A percentile compares a stretch with the other conserved stretches of the same genome.
These are phyloP conservation scores for Gastrodia elata DNA, from an alignment of 106 monocot species.

Conservation along the genomic window DNA sequence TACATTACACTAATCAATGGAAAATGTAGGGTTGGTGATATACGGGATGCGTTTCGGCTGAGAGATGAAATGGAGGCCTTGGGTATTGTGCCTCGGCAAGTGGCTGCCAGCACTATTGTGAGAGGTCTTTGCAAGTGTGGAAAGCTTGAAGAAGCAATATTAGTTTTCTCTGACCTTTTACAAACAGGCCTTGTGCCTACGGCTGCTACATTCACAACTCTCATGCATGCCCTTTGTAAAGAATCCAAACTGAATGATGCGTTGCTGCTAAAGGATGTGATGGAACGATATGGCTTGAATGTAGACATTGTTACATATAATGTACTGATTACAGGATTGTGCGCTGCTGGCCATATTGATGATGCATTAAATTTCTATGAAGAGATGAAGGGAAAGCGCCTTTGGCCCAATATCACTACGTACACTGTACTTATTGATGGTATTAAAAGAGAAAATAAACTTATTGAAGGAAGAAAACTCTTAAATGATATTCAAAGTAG, in stretches of 20 bases:
- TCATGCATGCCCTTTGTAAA: constrained; percentile 60
- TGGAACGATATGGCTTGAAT: constrained; percentile 53
- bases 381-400: constrained; percentile 52
- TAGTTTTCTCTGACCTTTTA: constrained; percentile 55
- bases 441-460: constrained; percentile 32
- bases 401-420: constrained; percentile 84
- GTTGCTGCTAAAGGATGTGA: constrained; percentile 41
- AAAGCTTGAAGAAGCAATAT: constrained; percentile 70
- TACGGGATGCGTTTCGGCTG: constrained; percentile 55
- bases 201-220: constrained; percentile 74
- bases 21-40: constrained; percentile 63
- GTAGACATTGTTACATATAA: constrained; percentile 71
- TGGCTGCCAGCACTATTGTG: constrained; percentile 60
- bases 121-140: constrained; percentile 78
- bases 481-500: constrained; percentile 68
- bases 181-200: constrained; percentile 52
- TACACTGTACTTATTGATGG: constrained; percentile 48
- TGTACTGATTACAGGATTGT: constrained; percentile 78
- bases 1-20: constrained; percentile 82
- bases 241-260: constrained; percentile 49
- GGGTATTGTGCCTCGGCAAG: constrained; percentile 51
- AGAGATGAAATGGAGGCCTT: constrained; percentile 69
- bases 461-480: constrained; percentile 32
- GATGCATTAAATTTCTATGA: constrained; percentile 49
- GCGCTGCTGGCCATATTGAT: constrained; percentile 19